Evolutionary conservation across 495 filamentous ascomycete genomes (phyloP), one percentile per base, ranked within the genome.

Genomic region (Cenococcum geophilum): DNA sequence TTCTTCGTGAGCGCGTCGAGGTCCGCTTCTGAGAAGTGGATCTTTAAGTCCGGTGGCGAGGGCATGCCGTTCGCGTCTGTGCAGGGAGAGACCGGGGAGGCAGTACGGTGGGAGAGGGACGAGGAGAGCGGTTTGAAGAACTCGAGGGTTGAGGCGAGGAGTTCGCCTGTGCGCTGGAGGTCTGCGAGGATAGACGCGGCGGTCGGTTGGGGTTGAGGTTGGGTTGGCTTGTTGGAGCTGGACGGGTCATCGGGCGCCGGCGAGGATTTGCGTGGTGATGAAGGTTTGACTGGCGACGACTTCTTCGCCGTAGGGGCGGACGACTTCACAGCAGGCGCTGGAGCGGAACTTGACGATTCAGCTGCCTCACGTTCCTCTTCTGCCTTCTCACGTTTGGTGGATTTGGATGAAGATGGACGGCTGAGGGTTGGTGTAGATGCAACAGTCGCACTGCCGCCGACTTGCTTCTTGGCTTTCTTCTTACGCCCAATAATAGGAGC

Each of bases 401-500:
- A 55, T 55, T 60, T 73, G 49, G 79, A 72, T 49, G 77, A 79
- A 27, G 66, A 59, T 9, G 74, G 69, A 36, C 69, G 70, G 49
- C 79, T 79, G n/a, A 74, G 70, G 12, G 74, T 67, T 11, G 75
- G 76, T 1, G 78, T 72, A 0, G 74, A 68, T 10, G 77, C 77
- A 11, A 74, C 73, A 25, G 74, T 72, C 35, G 61, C 22, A n/a
- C 34, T 61, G 53, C 34, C 57, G 59, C 52, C 62, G 21, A 76
- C 73, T 12, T 79, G 80, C 75, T 92, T 95, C 78, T 90, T 93
- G 66, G 89, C 84, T 76, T 96, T 97, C 75, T 92, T 92, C 76
- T 95, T 95, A 40, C 91, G 78, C 32, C 89, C 89, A 42, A 93
- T 75, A 43, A 97, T 93, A 2, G 91, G 90, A 0, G 82, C 89